phyloP scores from a whole-genome alignment of 768 basidiomycete genomes.

The Leccinum subgranulosum region DNA sequence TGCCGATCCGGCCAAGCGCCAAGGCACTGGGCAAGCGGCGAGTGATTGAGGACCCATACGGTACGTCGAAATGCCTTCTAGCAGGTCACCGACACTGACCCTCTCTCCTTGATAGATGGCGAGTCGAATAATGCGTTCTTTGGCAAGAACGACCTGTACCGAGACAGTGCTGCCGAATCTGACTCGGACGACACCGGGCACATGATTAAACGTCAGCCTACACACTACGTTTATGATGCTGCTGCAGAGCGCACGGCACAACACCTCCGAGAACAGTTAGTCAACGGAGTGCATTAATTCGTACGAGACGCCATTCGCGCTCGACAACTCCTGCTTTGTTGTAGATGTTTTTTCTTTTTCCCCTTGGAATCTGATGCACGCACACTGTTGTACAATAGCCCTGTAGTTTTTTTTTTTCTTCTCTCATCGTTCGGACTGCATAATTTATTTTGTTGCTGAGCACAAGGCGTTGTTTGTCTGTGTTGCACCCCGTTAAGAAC shows the following conservation, averaged over 20 bases:
- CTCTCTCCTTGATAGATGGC: slow-evolving; percentile 28
- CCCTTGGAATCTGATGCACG: slow-evolving; percentile 13
- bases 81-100: background rate
- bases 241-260: slow-evolving; percentile 76
- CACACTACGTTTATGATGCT: slow-evolving; percentile 88
- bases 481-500: slow-evolving; percentile 10
- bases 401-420: slow-evolving; percentile 12
- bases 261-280: slow-evolving; percentile 48
- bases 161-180: slow-evolving; percentile 39
- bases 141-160: slow-evolving; percentile 34
- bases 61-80: slow-evolving; percentile 24
- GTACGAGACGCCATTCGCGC: background rate
- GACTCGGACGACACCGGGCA: slow-evolving; percentile 46
- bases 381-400: slow-evolving; percentile 24
- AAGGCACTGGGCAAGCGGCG: slow-evolving; percentile 88
- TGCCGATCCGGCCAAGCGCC: slow-evolving; percentile 66
- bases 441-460: slow-evolving; percentile 20
- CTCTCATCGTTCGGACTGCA: slow-evolving; percentile 7
- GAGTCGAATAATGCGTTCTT: slow-evolving; percentile 59
- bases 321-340: background rate
- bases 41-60: slow-evolving; percentile 50
- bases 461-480: slow-evolving; percentile 24
- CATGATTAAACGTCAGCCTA: slow-evolving; percentile 43
- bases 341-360: slow-evolving; percentile 9
- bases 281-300: slow-evolving; percentile 47